These are phyloP conservation scores for Stemphylium vesicarium DNA, from an alignment of 2,329 filamentous ascomycete genomes.

Conservation along the genomic window DNA sequence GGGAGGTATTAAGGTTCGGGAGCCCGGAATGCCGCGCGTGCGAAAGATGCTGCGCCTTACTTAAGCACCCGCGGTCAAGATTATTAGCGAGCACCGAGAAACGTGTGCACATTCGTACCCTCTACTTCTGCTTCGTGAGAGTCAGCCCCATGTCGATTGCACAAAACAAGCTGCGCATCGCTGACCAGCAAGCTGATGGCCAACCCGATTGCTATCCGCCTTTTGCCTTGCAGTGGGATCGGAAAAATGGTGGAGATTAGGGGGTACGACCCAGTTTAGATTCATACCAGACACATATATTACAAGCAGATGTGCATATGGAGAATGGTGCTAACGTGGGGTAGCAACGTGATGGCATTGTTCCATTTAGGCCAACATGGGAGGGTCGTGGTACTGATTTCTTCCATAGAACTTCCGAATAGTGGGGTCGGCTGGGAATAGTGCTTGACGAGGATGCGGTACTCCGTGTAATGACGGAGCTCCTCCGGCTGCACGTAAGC, in stretches of 20 bases:
- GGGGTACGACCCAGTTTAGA: constrained; percentile 13
- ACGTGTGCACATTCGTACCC: constrained; percentile 22
- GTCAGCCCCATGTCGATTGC: constrained; percentile 1
- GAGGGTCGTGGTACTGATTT: neutral
- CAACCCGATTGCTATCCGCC: neutral
- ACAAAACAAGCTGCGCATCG: neutral
- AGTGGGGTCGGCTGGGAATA: constrained; percentile 11
- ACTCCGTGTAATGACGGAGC: constrained; percentile 9
- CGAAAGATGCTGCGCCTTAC: neutral
- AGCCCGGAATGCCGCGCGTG: no score
- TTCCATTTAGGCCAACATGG: neutral
- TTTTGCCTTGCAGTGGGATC: neutral
- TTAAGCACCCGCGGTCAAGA: constrained; percentile 25
- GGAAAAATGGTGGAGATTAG: constrained; percentile 7
- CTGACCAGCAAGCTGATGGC: constrained; percentile 12
- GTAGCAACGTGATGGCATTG: constrained; percentile 4
- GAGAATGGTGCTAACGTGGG: constrained; percentile 2
- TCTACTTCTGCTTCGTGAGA: constrained; percentile 5
- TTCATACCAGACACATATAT: constrained; percentile 15
- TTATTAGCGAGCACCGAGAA: constrained; percentile 22
- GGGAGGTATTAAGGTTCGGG: no score
- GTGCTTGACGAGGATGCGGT: constrained; percentile 7
- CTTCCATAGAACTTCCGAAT: neutral
- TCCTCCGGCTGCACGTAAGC: constrained; percentile 22
- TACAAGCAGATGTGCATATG: constrained; percentile 22